These are phyloP conservation scores for Niveomyces coronatus DNA, from an alignment of 2,329 filamentous ascomycete species.

Conservation along the genomic window DNA sequence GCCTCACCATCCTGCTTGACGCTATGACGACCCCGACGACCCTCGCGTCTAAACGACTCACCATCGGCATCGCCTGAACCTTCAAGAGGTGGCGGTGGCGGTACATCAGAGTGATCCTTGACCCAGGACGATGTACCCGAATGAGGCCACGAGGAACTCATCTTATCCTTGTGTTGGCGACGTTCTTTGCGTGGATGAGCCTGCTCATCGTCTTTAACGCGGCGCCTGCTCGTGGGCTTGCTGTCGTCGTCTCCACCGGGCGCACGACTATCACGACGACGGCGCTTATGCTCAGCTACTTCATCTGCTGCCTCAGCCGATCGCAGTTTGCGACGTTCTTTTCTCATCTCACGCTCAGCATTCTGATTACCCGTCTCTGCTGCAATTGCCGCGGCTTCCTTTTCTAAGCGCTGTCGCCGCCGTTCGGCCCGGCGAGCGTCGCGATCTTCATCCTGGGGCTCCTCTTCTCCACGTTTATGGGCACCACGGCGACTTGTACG, in stretches of 20 bases:
- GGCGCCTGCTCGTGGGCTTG: conserved; percentile 28
- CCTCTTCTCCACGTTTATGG: conserved; percentile 37
- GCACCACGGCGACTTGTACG: conserved; percentile 43
- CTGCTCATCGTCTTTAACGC: conserved; percentile 33
- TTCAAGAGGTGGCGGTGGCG: conserved; percentile 46
- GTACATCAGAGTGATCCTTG: conserved; percentile 52
- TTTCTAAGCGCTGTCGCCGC: conserved; percentile 37
- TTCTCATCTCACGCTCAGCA: conserved; percentile 32
- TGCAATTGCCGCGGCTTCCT: conserved; percentile 32
- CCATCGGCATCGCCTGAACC: conserved; percentile 30
- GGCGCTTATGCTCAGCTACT: conserved; percentile 43
- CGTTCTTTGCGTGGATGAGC: conserved; percentile 32
- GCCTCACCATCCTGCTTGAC: conserved; percentile 28
- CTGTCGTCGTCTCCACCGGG: conserved; percentile 27
- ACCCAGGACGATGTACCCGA: conserved; percentile 57
- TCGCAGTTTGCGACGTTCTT: conserved; percentile 39
- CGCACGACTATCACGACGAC: conserved; percentile 34
- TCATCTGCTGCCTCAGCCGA: conserved; percentile 32
- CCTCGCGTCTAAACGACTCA: conserved; percentile 40
- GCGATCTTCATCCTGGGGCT: conserved; percentile 39
- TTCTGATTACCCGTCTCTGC: conserved; percentile 36
- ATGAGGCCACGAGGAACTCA: conserved; percentile 44
- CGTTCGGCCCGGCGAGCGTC: conserved; percentile 41
- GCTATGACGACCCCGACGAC: conserved; percentile 34
- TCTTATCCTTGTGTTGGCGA: conserved; percentile 26